Conservation (phyloP, 2,329 filamentous ascomycete species). For the Ophiostoma montium region DNA sequence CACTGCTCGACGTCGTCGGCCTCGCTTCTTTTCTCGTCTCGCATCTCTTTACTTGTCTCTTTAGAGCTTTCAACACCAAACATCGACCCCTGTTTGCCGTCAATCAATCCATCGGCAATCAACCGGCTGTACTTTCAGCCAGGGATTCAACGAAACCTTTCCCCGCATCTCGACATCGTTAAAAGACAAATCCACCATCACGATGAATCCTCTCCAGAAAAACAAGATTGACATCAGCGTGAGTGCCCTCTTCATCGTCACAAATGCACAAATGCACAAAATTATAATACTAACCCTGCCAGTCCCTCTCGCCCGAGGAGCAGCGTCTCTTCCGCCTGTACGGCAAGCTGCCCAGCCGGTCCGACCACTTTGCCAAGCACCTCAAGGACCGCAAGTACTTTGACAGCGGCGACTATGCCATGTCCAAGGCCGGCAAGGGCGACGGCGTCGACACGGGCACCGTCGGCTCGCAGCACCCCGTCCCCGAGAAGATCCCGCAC, state of each 20-base stretch:
- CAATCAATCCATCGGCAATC: no score
- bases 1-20: background rate
- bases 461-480: constrained; percentile 87
- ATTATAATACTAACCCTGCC: constrained; percentile 5
- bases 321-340: constrained; percentile 94
- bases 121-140: no score
- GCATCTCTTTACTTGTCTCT: no score
- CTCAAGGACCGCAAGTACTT: constrained; percentile 99
- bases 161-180: no score
- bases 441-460: constrained; percentile 85
- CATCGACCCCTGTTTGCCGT: no score
- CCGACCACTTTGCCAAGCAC: constrained; percentile 94
- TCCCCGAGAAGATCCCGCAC: constrained; percentile 90
- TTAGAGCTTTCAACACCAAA: no score
- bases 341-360: constrained; percentile 92
- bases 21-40: background rate
- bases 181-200: background rate
- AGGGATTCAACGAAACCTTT: no score
- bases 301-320: constrained; percentile 90
- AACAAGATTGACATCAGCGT: constrained; percentile 97
- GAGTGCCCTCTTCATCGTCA: constrained; percentile 23
- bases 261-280: no score
- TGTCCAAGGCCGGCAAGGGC: constrained; percentile 94
- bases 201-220: constrained; percentile 91
- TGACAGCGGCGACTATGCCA: constrained; percentile 89